These are phyloP conservation scores for Naganishia albida DNA, from an alignment of 1,284 basidiomycete species.

Conservation along the genomic window DNA sequence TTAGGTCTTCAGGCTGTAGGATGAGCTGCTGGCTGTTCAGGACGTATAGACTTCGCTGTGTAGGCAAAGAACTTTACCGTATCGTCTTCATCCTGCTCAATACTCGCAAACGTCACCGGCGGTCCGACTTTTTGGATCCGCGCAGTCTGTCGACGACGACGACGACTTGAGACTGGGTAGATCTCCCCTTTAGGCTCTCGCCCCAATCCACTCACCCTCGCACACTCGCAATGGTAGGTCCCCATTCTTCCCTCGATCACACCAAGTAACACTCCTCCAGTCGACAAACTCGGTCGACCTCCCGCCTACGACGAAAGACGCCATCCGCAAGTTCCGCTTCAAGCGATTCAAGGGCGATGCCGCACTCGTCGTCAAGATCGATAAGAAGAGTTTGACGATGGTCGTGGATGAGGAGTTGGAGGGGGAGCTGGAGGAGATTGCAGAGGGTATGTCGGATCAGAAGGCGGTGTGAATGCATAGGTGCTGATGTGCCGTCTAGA, in stretches of 20 bases:
- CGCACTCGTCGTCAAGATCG: conserved; percentile 77
- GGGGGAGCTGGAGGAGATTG: conserved; percentile 74
- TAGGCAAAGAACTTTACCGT: no score
- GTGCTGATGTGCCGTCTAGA: conserved; percentile 58
- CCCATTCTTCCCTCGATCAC: background rate
- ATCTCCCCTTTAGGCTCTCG: background rate
- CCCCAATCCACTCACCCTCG: background rate
- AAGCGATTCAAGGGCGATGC: conserved; percentile 69
- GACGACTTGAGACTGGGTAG: background rate
- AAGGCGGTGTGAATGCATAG: background rate
- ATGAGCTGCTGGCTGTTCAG: no score
- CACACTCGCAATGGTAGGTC: conserved; percentile 14
- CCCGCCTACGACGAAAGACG: conserved; percentile 70
- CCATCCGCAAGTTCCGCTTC: conserved; percentile 80
- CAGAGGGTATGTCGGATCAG: conserved; percentile 64
- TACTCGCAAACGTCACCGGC: no score
- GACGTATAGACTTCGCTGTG: no score
- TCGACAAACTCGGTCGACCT: conserved; percentile 73
- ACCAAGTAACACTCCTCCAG: background rate
- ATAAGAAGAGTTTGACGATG: conserved; percentile 75
- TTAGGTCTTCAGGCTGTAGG: no score
- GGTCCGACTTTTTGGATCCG: background rate
- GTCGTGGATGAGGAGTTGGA: conserved; percentile 78
- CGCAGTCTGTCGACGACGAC: background rate
- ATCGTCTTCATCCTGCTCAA: no score